These are phyloP conservation scores for Candida namnaoensis DNA, from an alignment of 805 yeast genomes.

Conservation along the genomic window DNA sequence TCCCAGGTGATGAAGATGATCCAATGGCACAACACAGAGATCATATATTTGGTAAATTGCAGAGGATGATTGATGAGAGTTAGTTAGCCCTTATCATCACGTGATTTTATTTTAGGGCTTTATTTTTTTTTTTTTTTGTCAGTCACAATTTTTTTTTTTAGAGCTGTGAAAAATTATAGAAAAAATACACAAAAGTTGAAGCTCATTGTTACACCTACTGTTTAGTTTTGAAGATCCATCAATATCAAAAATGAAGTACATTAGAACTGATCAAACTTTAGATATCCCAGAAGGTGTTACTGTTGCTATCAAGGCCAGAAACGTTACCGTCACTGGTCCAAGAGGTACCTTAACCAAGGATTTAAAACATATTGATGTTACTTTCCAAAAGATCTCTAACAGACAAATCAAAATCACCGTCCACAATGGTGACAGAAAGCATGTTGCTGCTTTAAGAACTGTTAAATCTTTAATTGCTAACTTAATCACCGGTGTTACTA, in stretches of 20 bases:
- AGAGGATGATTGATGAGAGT: constrained; percentile 41
- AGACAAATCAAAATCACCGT: constrained; percentile 79
- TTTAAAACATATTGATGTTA: constrained; percentile 90
- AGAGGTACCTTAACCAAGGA: constrained; percentile 90
- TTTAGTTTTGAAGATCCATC: no score
- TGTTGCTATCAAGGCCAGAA: constrained; percentile 86
- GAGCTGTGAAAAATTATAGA: no score
- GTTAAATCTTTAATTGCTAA: constrained; percentile 92
- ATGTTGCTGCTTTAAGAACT: constrained; percentile 98
- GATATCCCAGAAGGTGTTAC: constrained; percentile 90
- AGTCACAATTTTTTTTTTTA: no score
- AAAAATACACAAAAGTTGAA: no score
- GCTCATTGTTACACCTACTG: no score
- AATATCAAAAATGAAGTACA: constrained; percentile 56
- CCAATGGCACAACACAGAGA: constrained; percentile 59
- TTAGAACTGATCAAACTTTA: constrained; percentile 78
- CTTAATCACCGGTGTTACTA: constrained; percentile 97
- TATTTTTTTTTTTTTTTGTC: not conserved
- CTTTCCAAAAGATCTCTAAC: constrained; percentile 74
- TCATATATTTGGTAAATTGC: constrained; percentile 46
- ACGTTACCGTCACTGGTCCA: constrained; percentile 90
- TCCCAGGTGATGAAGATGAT: constrained; percentile 47
- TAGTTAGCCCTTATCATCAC: not conserved
- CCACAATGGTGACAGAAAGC: constrained; percentile 99
- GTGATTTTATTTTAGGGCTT: not conserved